Conservation (phyloP, 345 rosid genomes). For the Syzygium aqueum region DNA sequence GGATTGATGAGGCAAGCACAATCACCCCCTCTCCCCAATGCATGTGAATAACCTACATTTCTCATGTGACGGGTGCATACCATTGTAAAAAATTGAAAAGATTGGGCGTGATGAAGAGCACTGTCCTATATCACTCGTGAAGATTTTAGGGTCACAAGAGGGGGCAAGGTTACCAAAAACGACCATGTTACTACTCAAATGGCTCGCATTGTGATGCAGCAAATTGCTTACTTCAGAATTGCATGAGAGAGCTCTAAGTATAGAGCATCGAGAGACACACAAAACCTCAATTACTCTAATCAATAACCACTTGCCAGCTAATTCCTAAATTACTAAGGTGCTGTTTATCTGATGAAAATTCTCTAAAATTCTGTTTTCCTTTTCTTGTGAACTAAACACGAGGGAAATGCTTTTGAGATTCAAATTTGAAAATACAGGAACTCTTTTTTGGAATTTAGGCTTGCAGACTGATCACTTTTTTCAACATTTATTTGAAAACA, state of each 20-base stretch:
- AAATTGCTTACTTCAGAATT: not conserved
- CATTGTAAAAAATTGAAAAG: not conserved
- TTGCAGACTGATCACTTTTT: not conserved
- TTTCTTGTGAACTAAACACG: not conserved
- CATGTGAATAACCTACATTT: not conserved
- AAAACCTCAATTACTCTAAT: not conserved
- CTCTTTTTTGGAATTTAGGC: not conserved
- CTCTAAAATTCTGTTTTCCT: not conserved
- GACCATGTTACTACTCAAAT: not conserved
- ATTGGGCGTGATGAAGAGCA: not conserved
- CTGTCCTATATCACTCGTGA: not conserved
- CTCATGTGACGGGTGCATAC: not conserved
- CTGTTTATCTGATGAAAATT: not conserved
- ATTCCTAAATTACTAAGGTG: not conserved
- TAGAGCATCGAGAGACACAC: not conserved
- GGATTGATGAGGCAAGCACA: constrained; percentile 60
- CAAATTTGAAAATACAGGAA: not conserved
- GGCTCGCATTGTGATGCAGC: not conserved
- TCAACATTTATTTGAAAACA: not conserved
- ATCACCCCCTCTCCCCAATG: no score
- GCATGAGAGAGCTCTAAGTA: not conserved
- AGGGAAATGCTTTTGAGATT: not conserved
- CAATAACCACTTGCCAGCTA: not conserved
- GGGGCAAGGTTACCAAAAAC: not conserved
- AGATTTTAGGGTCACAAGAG: not conserved